A percentile compares a stretch with the other conserved stretches of the same genome.
phyloP scores from a whole-genome alignment of 2,329 filamentous ascomycete genomes.

The Colletotrichum tropicicola region DNA sequence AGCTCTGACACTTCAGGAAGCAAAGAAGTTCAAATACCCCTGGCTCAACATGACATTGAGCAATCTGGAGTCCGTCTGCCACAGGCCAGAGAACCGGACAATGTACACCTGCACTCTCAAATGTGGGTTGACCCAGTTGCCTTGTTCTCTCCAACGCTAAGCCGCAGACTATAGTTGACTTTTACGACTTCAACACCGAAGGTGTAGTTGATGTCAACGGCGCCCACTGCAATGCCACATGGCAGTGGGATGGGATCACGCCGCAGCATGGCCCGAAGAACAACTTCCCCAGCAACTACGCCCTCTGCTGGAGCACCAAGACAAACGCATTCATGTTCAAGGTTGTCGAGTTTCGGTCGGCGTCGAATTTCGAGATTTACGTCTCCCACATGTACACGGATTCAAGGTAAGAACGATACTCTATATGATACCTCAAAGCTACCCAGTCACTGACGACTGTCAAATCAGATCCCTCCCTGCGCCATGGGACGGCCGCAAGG shows the following conservation, averaged over 20 bases:
- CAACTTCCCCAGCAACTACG: constrained; percentile 23
- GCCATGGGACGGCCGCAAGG: constrained; percentile 17
- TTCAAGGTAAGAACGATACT: constrained; percentile 12
- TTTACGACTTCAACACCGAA: constrained; percentile 31
- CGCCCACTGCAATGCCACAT: constrained; percentile 32
- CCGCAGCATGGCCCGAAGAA: constrained; percentile 37
- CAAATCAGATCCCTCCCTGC: constrained; percentile 5
- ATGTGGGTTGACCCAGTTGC: constrained; percentile 2
- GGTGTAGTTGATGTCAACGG: constrained; percentile 27
- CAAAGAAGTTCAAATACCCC: constrained; percentile 18
- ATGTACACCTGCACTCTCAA: constrained; percentile 20
- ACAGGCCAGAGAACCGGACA: neutral
- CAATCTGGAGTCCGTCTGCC: constrained; percentile 22
- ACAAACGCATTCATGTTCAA: constrained; percentile 27
- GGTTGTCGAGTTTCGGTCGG: constrained; percentile 25
- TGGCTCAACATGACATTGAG: constrained; percentile 28
- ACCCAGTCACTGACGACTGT: neutral
- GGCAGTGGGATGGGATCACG: constrained; percentile 37
- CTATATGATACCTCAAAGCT: too few species aligned
- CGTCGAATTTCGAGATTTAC: constrained; percentile 25
- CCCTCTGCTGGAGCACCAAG: constrained; percentile 22
- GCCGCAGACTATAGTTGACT: constrained; percentile 20
- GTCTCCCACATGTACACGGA: constrained; percentile 28
- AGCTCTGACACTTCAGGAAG: neutral
- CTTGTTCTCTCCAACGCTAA: neutral